Evolutionary conservation across 108 stramenopile species (phyloP).

Genomic region (Cylindrotheca closterium): DNA sequence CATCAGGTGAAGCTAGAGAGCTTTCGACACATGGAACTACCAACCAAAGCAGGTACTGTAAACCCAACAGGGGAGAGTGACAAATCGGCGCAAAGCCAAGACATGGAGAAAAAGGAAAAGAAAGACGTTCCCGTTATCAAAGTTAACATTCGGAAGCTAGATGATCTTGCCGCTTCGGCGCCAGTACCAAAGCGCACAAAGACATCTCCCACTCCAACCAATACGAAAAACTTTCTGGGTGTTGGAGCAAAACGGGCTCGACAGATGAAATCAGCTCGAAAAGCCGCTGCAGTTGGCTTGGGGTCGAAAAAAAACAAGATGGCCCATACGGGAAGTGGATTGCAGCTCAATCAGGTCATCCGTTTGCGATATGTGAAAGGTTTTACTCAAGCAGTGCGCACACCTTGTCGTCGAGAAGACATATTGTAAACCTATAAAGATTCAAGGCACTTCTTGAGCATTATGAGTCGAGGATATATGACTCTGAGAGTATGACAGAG

Average conservation of each 20-base stretch:
- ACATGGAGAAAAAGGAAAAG: background rate
- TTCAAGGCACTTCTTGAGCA: too few relatives aligned
- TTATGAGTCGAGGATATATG: slow-evolving; percentile 17
- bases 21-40: slow-evolving; percentile 52
- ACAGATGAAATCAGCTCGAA: slow-evolving; percentile 54
- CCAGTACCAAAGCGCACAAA: background rate
- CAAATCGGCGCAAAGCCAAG: background rate
- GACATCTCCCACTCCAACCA: background rate
- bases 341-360: slow-evolving; percentile 61
- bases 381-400: slow-evolving; percentile 80
- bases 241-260: slow-evolving; percentile 62
- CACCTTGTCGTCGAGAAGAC: slow-evolving; percentile 62
- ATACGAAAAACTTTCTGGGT: slow-evolving; percentile 59
- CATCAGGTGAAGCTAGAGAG: slow-evolving; percentile 57
- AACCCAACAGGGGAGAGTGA: background rate
- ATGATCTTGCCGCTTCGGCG: background rate
- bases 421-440: slow-evolving; percentile 28
- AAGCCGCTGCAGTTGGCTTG: slow-evolving; percentile 64
- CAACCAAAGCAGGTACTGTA: background rate
- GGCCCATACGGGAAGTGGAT: slow-evolving; percentile 75
- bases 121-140: background rate
- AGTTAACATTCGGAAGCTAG: background rate
- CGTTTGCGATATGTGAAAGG: slow-evolving; percentile 85
- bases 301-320: slow-evolving; percentile 56
- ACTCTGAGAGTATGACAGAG: slow-evolving; percentile 47